Conservation (phyloP, 305 asterid genomes). For the Fraxinus ornus region DNA sequence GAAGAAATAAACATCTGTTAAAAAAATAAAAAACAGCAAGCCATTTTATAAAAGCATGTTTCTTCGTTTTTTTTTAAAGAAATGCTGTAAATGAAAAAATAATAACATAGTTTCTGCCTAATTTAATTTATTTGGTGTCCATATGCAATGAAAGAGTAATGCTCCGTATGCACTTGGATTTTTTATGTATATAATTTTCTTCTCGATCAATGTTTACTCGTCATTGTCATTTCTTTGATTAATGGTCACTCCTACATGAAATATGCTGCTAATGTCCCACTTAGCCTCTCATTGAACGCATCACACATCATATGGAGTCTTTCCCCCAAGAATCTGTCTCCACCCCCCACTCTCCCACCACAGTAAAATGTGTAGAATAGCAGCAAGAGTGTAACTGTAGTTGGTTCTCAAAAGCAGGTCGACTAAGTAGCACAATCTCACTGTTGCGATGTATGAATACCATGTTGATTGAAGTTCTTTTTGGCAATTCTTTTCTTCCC, state of each 20-base stretch:
- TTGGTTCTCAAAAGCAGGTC: not conserved
- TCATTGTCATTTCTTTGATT: not conserved
- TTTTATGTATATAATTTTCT: not conserved
- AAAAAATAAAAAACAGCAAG: not conserved
- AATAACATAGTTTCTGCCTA: not conserved
- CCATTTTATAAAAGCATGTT: not conserved
- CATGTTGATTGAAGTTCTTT: not conserved
- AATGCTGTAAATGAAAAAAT: not conserved
- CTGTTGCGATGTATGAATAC: not conserved
- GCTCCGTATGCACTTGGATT: not conserved
- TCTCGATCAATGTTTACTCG: not conserved
- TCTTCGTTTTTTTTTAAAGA: not conserved
- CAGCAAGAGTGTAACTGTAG: not conserved
- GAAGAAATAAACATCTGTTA: not conserved
- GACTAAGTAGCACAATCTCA: not conserved
- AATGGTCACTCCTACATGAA: not conserved
- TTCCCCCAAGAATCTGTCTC: not conserved
- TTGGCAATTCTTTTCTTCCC: not conserved
- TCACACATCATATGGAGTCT: not conserved
- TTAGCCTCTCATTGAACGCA: not conserved
- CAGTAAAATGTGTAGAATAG: not conserved
- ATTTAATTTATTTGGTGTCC: not conserved
- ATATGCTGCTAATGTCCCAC: not conserved
- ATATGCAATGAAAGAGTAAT: not conserved
- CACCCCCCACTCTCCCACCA: not conserved